These are phyloP conservation scores for Fusarium sp. DNA, from an alignment of 2,329 filamentous ascomycete species.

Conservation along the genomic window DNA sequence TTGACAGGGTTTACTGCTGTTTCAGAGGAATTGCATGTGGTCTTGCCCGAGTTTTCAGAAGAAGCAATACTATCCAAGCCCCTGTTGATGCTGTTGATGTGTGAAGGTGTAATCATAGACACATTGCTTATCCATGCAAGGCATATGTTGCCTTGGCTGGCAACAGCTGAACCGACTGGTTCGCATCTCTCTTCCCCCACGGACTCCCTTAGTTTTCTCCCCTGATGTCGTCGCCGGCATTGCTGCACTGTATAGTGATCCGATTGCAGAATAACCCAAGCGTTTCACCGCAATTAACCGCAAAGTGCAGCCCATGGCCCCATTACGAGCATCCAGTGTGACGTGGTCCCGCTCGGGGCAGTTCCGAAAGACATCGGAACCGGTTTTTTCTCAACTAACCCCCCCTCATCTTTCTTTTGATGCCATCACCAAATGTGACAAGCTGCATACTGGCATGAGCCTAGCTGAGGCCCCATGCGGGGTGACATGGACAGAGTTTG, in stretches of 20 bases:
- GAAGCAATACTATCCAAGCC: not conserved
- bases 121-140: not conserved
- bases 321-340: not conserved
- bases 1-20: not conserved
- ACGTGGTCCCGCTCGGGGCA: not conserved
- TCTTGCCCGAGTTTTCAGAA: not conserved
- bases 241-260: not conserved
- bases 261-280: not conserved
- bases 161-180: not conserved
- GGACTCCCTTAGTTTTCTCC: not conserved
- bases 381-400: not conserved
- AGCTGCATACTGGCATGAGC: not conserved
- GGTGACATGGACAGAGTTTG: not conserved
- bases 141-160: not conserved
- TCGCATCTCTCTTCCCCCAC: not conserved
- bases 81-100: not conserved
- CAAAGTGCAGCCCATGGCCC: not conserved
- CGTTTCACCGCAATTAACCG: not conserved
- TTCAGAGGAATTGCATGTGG: not conserved
- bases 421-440: not conserved
- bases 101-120: not conserved
- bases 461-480: not conserved
- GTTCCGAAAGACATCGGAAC: not conserved
- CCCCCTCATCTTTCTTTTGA: not conserved
- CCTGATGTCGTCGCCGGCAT: not conserved